A percentile compares a stretch with the other conserved stretches of the same genome.
Evolutionary conservation across 1,284 basidiomycete species (phyloP).

Genomic region (Naganishia albida): DNA sequence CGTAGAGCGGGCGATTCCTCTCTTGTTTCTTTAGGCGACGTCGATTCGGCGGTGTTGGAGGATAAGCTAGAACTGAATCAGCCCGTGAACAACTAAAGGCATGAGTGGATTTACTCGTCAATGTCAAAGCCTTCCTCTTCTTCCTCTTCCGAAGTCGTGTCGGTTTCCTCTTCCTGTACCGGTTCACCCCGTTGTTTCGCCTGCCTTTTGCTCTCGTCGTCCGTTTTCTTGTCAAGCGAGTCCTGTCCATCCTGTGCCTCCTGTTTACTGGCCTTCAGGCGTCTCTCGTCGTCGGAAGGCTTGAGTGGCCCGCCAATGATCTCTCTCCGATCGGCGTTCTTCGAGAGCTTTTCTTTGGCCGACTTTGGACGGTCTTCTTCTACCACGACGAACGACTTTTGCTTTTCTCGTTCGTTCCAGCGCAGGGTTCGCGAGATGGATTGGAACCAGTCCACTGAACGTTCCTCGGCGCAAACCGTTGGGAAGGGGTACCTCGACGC

Average conservation of each 20-base stretch:
- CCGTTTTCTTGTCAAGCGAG: conserved; percentile 58
- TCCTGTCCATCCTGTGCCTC: conserved; percentile 25
- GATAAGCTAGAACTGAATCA: conserved; percentile 26
- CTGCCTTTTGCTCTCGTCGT: conserved; percentile 44
- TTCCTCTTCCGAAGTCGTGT: conserved; percentile 57
- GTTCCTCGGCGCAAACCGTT: conserved; percentile 95
- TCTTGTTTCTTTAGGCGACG: conserved; percentile 37
- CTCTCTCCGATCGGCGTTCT: conserved; percentile 9
- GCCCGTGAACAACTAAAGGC: background rate
- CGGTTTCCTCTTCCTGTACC: conserved; percentile 58
- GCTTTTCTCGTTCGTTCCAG: conserved; percentile 96
- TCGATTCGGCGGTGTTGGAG: conserved; percentile 38
- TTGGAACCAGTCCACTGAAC: conserved; percentile 98
- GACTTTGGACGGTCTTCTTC: conserved; percentile 70
- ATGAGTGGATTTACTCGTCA: conserved; percentile 69
- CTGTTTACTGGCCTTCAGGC: conserved; percentile 31
- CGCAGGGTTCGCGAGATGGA: conserved; percentile 92
- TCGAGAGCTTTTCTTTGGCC: conserved; percentile 40
- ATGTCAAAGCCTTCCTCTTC: conserved; percentile 78
- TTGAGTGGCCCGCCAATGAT: background rate
- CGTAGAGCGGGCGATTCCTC: conserved; percentile 50
- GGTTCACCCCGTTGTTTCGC: conserved; percentile 48
- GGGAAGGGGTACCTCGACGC: conserved; percentile 99
- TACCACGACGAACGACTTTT: conserved; percentile 97
- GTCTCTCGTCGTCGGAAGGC: conserved; percentile 21